Conservation (phyloP, 306 rosid genomes). For the Castanospermum australe region DNA sequence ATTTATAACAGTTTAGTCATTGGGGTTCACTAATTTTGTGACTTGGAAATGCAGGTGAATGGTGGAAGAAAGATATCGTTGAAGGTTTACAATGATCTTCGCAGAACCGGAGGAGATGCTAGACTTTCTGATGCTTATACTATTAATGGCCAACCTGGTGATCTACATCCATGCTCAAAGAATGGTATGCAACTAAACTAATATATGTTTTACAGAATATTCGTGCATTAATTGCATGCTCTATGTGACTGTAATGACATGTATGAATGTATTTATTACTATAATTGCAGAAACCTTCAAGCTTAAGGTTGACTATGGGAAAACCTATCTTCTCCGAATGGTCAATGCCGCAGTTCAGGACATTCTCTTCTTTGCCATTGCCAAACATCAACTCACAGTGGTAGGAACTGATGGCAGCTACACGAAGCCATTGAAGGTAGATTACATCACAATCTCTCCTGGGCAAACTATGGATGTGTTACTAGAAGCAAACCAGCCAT, state of each 20-base stretch:
- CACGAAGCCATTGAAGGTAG: conserved; percentile 44
- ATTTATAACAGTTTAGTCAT: background rate
- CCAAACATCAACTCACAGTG: conserved; percentile 53
- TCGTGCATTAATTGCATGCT: background rate
- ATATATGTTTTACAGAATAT: background rate
- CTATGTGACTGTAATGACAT: background rate
- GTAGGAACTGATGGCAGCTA: conserved; percentile 63
- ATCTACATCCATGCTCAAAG: conserved; percentile 52
- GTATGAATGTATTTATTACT: background rate
- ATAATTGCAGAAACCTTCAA: conserved; percentile 46
- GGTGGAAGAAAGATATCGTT: conserved; percentile 34
- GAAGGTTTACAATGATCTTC: conserved; percentile 13
- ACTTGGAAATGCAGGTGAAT: conserved; percentile 27
- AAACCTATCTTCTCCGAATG: conserved; percentile 52
- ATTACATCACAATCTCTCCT: conserved; percentile 49
- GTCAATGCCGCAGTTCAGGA: conserved; percentile 49
- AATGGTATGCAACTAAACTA: conserved; percentile 27
- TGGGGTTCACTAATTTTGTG: background rate
- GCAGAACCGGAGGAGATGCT: conserved; percentile 18
- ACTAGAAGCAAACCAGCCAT: conserved; percentile 42
- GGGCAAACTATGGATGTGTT: conserved; percentile 62
- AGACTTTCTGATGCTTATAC: conserved; percentile 52
- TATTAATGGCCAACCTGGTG: conserved; percentile 74
- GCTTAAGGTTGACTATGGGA: conserved; percentile 37
- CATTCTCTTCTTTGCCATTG: conserved; percentile 45